phyloP scores from a whole-genome alignment of 306 rosid species.

The Lupinus albus region DNA sequence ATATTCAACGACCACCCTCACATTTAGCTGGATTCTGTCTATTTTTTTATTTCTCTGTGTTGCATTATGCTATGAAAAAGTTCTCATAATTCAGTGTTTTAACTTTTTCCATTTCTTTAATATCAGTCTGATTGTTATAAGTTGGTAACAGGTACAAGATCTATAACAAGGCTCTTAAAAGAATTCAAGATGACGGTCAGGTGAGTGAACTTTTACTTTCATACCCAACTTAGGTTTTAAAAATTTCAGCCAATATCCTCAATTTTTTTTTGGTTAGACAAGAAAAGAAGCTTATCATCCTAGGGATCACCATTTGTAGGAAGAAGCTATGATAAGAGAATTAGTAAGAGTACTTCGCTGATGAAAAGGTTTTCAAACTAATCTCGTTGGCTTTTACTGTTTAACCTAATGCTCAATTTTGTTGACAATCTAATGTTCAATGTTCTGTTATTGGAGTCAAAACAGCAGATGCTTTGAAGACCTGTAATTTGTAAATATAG shows the following conservation, averaged over 20 bases:
- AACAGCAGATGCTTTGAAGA: too few species aligned
- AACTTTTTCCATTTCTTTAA: background rate
- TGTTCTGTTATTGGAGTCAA: too few species aligned
- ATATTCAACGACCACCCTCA: background rate
- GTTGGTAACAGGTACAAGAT: conserved; percentile 68
- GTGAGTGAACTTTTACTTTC: conserved; percentile 42
- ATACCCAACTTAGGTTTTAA: conserved; percentile 16
- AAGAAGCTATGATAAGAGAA: conserved; percentile 12
- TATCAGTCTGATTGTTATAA: conserved; percentile 26
- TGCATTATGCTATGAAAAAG: background rate
- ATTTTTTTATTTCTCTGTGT: background rate
- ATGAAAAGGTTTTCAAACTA: conserved; percentile 25
- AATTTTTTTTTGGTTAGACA: background rate
- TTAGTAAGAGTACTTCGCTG: conserved; percentile 1
- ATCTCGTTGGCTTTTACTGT: conserved; percentile 11
- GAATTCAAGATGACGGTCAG: conserved; percentile 88
- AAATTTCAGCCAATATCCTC: conserved; percentile 15
- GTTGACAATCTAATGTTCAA: conserved; percentile 17
- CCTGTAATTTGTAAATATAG: too few species aligned
- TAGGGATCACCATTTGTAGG: conserved; percentile 27
- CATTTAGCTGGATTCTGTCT: background rate
- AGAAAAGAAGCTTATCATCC: conserved; percentile 18
- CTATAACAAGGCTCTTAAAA: conserved; percentile 78
- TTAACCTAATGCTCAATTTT: conserved; percentile 5
- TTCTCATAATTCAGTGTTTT: background rate